Conservation (phyloP, 164 flowering plant species). For the Berberis thunbergii region DNA sequence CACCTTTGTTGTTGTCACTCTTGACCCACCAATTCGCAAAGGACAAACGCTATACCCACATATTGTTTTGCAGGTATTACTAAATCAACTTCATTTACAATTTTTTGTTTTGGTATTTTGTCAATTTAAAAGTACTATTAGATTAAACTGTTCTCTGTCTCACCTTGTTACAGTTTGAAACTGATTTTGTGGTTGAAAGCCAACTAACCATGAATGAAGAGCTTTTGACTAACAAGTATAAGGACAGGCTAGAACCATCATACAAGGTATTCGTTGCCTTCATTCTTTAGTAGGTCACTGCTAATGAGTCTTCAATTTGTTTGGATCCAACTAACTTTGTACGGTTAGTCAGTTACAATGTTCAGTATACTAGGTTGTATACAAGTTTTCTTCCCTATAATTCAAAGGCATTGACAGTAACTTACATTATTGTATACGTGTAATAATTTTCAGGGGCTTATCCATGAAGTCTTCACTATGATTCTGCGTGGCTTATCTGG, state of each 20-base stretch:
- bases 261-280: slow-evolving; percentile 55
- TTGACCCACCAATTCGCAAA: slow-evolving; percentile 97
- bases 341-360: background rate
- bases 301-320: no score
- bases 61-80: slow-evolving; percentile 85
- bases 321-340: no score
- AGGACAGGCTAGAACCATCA: slow-evolving; percentile 68
- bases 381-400: background rate
- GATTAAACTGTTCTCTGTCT: background rate
- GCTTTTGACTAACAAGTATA: slow-evolving; percentile 64
- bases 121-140: background rate
- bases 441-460: slow-evolving; percentile 59
- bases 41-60: slow-evolving; percentile 98
- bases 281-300: background rate
- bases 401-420: background rate
- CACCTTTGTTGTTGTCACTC: slow-evolving; percentile 84
- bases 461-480: slow-evolving; percentile 82
- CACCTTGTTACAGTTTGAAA: slow-evolving; percentile 65
- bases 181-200: slow-evolving; percentile 67
- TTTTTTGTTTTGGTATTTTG: background rate
- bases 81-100: background rate
- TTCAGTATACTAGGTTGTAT: background rate
- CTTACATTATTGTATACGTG: background rate
- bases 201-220: slow-evolving; percentile 61
- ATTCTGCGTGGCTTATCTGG: slow-evolving; percentile 91